phyloP scores from a whole-genome alignment of 2,329 filamentous ascomycete species.

The Talaromyces sp. region DNA sequence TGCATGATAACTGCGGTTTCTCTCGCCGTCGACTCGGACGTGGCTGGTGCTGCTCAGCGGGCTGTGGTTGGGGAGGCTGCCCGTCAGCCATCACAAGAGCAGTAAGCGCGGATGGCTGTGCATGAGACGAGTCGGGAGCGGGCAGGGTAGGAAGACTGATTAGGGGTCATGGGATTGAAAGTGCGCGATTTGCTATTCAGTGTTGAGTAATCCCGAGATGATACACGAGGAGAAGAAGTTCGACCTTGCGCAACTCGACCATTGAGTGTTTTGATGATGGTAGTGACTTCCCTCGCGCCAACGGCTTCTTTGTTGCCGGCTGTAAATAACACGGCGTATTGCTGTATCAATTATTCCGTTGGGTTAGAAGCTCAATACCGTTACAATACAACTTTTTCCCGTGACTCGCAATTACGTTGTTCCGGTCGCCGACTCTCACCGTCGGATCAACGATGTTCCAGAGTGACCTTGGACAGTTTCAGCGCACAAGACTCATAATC shows the following conservation, averaged over 20 bases:
- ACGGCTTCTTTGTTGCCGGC: not conserved
- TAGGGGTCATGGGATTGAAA: not conserved
- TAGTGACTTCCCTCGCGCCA: not conserved
- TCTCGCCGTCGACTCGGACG: slow-evolving; percentile 5
- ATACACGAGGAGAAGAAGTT: not conserved
- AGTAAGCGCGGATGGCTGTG: not conserved
- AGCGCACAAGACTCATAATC: not conserved
- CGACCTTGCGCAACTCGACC: not conserved
- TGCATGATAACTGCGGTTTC: slow-evolving; percentile 10
- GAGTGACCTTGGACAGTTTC: too few species aligned
- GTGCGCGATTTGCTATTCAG: not conserved
- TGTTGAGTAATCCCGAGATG: not conserved
- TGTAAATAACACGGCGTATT: not conserved
- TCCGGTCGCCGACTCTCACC: not conserved
- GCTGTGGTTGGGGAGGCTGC: not conserved
- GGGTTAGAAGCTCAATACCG: not conserved
- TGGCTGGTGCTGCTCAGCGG: not conserved
- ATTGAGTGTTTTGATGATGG: not conserved
- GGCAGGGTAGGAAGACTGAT: not conserved
- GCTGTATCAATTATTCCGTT: not conserved
- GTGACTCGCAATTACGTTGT: slow-evolving; percentile 4
- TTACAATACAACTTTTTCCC: not conserved
- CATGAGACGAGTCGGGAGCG: not conserved
- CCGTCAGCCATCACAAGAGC: slow-evolving; percentile 3
- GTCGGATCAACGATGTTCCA: not conserved